Conservation (phyloP, 768 basidiomycete genomes). For the Sarcodon aspratus region DNA sequence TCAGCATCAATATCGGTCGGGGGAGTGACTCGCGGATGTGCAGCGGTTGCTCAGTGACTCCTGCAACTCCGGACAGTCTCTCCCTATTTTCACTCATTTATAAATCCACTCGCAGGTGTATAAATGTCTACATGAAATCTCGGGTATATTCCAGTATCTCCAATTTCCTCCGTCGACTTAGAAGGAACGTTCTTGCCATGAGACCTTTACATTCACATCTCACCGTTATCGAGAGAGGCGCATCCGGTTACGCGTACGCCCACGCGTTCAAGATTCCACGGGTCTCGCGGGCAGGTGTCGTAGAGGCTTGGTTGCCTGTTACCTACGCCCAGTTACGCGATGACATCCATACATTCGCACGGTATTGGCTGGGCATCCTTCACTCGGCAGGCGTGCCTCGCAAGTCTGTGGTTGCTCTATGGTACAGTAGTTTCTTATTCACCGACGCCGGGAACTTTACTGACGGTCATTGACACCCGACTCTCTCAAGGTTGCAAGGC, state of each 20-base stretch:
- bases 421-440: slow-evolving; percentile 26
- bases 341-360: slow-evolving; percentile 57
- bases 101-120: too few relatives aligned
- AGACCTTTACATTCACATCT: slow-evolving; percentile 35
- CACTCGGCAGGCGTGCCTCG: slow-evolving; percentile 30
- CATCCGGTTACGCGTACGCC: slow-evolving; percentile 33
- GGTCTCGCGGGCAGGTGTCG: slow-evolving; percentile 22
- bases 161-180: too few relatives aligned
- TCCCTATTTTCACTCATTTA: too few relatives aligned
- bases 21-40: too few relatives aligned
- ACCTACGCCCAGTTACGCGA: slow-evolving; percentile 51
- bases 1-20: too few relatives aligned
- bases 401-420: slow-evolving; percentile 59
- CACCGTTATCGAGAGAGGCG: slow-evolving; percentile 46
- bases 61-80: too few relatives aligned
- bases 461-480: not conserved
- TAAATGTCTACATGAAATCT: too few relatives aligned
- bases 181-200: not conserved
- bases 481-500: slow-evolving; percentile 48
- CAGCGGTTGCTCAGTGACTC: too few relatives aligned
- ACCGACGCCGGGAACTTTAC: slow-evolving; percentile 2
- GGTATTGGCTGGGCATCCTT: slow-evolving; percentile 49
- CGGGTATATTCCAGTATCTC: too few relatives aligned
- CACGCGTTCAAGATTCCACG: slow-evolving; percentile 54
- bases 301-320: slow-evolving; percentile 47